A percentile compares a stretch with the other conserved stretches of the same genome.
Conservation (phyloP, 176 grass and related monocot species). For the Hyparrhenia diplandra region DNA sequence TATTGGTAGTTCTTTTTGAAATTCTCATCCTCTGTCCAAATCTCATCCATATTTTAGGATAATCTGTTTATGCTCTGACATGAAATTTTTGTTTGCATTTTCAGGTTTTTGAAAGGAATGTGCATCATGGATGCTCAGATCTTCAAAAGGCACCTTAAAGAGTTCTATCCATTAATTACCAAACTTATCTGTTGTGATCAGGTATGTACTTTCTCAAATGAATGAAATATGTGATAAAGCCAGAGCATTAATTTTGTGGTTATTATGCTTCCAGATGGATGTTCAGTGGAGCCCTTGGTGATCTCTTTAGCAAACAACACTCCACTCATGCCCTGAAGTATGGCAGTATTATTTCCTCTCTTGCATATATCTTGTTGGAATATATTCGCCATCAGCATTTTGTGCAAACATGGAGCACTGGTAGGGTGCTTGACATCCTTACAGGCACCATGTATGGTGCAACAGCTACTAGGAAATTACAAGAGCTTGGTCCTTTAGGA, state of each 20-base stretch:
- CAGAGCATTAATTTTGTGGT: conserved; percentile 13
- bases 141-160: conserved; percentile 92
- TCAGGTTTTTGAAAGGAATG: conserved; percentile 97
- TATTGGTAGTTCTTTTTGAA: background rate
- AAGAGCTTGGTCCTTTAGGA: conserved; percentile 4
- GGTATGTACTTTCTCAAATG: conserved; percentile 35
- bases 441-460: conserved; percentile 1
- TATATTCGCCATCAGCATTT: conserved; percentile 34
- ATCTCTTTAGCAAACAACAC: conserved; percentile 90
- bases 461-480: conserved; percentile 6
- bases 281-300: conserved; percentile 80
- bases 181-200: conserved; percentile 99
- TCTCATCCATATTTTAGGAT: conserved; percentile 14
- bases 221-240: background rate
- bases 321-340: conserved; percentile 65
- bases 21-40: background rate
- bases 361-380: conserved; percentile 36
- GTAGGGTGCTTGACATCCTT: conserved; percentile 24
- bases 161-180: conserved; percentile 96
- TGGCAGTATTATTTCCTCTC: conserved; percentile 10
- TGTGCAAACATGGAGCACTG: conserved; percentile 33
- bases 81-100: conserved; percentile 21
- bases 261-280: conserved; percentile 83
- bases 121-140: conserved; percentile 82
- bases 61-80: background rate